Evolutionary conservation across 306 rosid genomes (phyloP), one percentile per base, ranked within the genome.

Genomic region (Dalbergia oliveri): DNA sequence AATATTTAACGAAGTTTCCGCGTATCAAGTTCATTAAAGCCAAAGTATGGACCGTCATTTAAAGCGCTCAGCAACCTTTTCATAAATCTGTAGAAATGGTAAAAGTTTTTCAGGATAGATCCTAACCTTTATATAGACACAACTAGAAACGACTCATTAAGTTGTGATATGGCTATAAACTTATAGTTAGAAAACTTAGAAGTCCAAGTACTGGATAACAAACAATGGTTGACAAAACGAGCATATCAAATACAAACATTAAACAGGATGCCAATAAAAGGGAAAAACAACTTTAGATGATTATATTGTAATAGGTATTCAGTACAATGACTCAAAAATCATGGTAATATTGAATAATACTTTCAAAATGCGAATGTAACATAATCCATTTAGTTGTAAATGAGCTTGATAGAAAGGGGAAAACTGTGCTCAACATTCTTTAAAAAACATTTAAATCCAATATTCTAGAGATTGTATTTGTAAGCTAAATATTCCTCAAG

Each of bases 301-400:
- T 35, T 71, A 47, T 23, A 26, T 35, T 1, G 31, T 26, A 26
- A 26, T 26, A 2, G 3, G 31, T 26, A 26, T 26, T 26, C 31
- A 1, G 39, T 37, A 23, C 62, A 53, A 43, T 61, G 66, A 33
- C 73, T 59, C 72, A 47, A 26, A 65, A 66, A 63, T 61, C 65
- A 53, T 39, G 60, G 66, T 41, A 21, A 34, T 26, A 37, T 65
- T 67, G 63, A 31, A 64, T 54, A 39, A 62, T 47, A 23, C 68
- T 31, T 63, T 47, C 72, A 34, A 10, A 13, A 56, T 4, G 62
- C 45, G 68, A 35, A 54, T 21, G 64, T 21, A 60, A 33, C 34
- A 57, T 35, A 47, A 23, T 18, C 21, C 35, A 16, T 65, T 72
- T 58, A 5, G 56, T 45, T 12, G 61, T 19, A 76, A 31, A 16